Evolutionary conservation across 2,329 filamentous ascomycete species (phyloP).

Genomic region (Trichoderma polysporum): DNA sequence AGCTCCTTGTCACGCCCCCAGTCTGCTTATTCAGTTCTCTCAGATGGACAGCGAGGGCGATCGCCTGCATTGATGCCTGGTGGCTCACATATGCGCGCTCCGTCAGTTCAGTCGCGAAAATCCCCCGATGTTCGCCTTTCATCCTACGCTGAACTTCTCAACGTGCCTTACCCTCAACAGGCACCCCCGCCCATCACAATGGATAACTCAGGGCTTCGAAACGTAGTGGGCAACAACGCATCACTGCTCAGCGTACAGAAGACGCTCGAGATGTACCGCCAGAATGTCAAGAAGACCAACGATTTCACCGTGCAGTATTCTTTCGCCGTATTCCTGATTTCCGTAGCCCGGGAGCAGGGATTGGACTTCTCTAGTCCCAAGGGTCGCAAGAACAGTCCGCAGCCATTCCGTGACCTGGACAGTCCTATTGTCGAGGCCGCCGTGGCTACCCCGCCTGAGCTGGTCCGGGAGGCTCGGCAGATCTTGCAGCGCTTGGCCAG

Average conservation of each 20-base stretch:
- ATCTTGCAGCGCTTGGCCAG: constrained; percentile 86
- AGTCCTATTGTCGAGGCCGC: constrained; percentile 47
- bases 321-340: constrained; percentile 92
- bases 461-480: constrained; percentile 82
- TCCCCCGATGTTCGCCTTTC: constrained; percentile 56
- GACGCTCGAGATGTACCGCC: constrained; percentile 95
- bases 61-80: constrained; percentile 51
- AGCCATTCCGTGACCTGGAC: constrained; percentile 47
- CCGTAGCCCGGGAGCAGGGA: constrained; percentile 78
- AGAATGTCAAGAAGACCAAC: constrained; percentile 95
- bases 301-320: constrained; percentile 91
- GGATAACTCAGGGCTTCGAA: constrained; percentile 79
- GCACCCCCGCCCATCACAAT: constrained; percentile 64
- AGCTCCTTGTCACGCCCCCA: constrained; percentile 66
- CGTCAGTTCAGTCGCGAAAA: constrained; percentile 51
- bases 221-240: constrained; percentile 81
- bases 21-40: constrained; percentile 73
- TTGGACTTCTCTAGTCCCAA: constrained; percentile 51
- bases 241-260: constrained; percentile 88
- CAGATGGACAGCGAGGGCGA: constrained; percentile 66
- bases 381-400: constrained; percentile 47
- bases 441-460: constrained; percentile 59
- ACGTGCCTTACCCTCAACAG: constrained; percentile 77
- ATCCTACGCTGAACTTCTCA: constrained; percentile 61
- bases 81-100: constrained; percentile 45